These are phyloP conservation scores for Pyrus pyrifolia DNA, from an alignment of 306 rosid species.

Conservation along the genomic window DNA sequence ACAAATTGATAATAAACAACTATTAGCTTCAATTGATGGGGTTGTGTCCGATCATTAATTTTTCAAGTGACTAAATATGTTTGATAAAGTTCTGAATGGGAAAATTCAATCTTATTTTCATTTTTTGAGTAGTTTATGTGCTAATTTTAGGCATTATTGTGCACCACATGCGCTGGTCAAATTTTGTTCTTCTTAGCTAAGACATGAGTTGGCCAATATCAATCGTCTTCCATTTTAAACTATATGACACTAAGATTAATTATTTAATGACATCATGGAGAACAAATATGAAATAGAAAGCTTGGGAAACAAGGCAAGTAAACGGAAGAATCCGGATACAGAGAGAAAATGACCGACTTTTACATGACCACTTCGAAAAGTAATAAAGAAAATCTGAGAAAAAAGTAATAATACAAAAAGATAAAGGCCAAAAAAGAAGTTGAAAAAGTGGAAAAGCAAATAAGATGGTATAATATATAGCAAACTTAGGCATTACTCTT, in stretches of 20 bases:
- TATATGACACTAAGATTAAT: no score
- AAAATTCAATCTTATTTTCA: neutral
- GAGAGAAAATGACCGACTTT: neutral
- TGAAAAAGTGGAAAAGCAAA: neutral
- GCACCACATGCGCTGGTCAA: no score
- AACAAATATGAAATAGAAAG: neutral
- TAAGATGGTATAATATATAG: neutral
- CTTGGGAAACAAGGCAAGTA: constrained; percentile 3
- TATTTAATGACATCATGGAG: neutral
- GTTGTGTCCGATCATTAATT: neutral
- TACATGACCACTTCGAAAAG: neutral
- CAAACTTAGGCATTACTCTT: constrained; percentile 5
- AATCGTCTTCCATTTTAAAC: no score
- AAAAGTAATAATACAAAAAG: neutral
- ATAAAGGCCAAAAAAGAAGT: neutral
- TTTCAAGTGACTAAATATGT: neutral
- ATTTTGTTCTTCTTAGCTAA: no score
- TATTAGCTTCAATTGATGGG: neutral
- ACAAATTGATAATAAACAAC: no score
- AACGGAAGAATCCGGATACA: neutral
- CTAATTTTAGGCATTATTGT: no score
- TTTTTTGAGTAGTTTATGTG: neutral
- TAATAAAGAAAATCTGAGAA: neutral
- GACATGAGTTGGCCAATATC: no score
- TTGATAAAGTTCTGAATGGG: neutral